Evolutionary conservation across 495 filamentous ascomycete genomes (phyloP).

Genomic region (Geopyxis carbonaria): DNA sequence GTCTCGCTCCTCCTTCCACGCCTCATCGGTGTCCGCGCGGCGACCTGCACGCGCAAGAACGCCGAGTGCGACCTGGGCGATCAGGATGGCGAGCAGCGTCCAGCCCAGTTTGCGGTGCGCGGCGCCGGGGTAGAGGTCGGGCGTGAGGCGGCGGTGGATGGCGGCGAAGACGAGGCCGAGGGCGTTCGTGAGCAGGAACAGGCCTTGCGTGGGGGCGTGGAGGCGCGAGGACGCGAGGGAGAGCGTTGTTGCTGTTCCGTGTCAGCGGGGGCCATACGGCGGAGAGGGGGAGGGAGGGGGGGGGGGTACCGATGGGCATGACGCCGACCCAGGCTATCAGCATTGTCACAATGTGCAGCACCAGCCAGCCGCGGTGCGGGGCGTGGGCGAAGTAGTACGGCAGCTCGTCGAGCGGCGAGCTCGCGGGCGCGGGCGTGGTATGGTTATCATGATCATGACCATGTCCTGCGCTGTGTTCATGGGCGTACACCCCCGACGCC

Average conservation of each 20-base stretch:
- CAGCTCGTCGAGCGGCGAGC: too few species aligned
- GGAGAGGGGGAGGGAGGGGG: neutral
- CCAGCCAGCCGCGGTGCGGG: conserved; percentile 48
- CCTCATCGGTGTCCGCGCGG: conserved; percentile 21
- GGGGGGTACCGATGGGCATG: conserved; percentile 58
- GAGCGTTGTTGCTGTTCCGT: conserved; percentile 54
- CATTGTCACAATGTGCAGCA: conserved; percentile 69
- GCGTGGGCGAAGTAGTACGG: conserved; percentile 64
- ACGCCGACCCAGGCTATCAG: conserved; percentile 64
- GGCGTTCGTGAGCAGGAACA: conserved; percentile 57
- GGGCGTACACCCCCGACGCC: too few species aligned
- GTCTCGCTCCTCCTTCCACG: conserved; percentile 27
- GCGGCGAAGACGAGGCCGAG: conserved; percentile 53
- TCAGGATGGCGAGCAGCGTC: conserved; percentile 56
- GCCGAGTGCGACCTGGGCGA: conserved; percentile 51
- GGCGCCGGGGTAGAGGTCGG: conserved; percentile 78
- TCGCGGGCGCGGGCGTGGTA: conserved; percentile 1
- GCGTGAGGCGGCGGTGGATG: conserved; percentile 66
- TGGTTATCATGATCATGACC: conserved; percentile 16
- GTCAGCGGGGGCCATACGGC: neutral
- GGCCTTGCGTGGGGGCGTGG: conserved; percentile 52
- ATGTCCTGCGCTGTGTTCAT: too few species aligned
- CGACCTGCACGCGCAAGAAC: conserved; percentile 48
- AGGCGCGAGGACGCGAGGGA: conserved; percentile 65
- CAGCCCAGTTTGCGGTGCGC: conserved; percentile 81